phyloP scores from a whole-genome alignment of 169 alveolate species.

The Ichthyophthirius multifiliis region DNA sequence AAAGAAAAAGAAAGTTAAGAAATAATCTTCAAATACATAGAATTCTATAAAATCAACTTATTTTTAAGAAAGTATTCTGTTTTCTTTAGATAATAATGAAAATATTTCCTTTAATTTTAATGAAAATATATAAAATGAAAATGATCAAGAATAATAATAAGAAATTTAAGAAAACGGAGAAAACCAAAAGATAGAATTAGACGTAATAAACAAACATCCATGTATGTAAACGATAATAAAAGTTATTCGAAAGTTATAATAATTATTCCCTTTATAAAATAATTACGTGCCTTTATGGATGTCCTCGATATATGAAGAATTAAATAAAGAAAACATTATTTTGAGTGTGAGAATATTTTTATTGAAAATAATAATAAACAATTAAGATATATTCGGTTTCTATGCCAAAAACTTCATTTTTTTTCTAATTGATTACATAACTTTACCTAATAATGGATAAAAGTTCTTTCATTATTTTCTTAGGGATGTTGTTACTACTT shows the following conservation, averaged over 20 bases:
- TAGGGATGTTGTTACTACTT: conserved; percentile 77
- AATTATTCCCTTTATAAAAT: conserved; percentile 42
- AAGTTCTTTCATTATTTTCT: conserved; percentile 86
- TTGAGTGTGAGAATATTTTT: conserved; percentile 67
- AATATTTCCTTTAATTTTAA: too few relatives aligned
- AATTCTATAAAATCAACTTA: too few relatives aligned
- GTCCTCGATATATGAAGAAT: conserved; percentile 62
- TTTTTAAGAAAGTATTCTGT: too few relatives aligned
- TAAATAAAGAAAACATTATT: conserved; percentile 48
- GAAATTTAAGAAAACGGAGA: conserved; percentile 9
- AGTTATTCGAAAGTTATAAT: conserved; percentile 56
- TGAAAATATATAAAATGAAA: conserved; percentile 23
- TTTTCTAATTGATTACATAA: conserved; percentile 41
- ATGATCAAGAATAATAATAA: background rate
- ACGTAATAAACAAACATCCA: conserved; percentile 69
- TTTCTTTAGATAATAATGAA: too few relatives aligned
- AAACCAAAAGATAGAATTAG: conserved; percentile 41
- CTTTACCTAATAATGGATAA: conserved; percentile 74
- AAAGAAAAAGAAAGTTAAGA: background rate
- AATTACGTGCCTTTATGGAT: conserved; percentile 79
- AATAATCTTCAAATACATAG: conserved; percentile 11
- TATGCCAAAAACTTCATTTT: conserved; percentile 75
- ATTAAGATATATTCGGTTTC: conserved; percentile 63
- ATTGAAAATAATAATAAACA: conserved; percentile 71
- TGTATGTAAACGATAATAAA: conserved; percentile 74